Evolutionary conservation across 352 stramenopile genomes (phyloP).

Genomic region (Globisporangium solare): DNA sequence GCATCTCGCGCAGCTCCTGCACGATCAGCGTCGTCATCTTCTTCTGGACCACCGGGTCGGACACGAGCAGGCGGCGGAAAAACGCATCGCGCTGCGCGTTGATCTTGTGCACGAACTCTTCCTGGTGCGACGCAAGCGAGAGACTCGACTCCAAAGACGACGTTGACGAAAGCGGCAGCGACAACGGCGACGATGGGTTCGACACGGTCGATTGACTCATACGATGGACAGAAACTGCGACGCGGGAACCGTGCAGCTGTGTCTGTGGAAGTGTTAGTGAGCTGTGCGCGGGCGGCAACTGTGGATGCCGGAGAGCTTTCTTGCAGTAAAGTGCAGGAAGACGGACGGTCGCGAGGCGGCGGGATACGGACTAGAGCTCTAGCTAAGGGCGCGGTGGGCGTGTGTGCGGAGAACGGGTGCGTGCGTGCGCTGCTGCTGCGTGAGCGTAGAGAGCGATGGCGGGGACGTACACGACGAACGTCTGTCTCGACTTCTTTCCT

Average conservation of each 20-base stretch:
- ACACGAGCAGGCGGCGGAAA: conserved; percentile 73
- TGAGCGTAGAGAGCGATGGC: background rate
- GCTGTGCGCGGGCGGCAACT: too few species aligned
- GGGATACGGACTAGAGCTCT: too few species aligned
- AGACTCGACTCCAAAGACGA: background rate
- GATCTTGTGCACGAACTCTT: conserved; percentile 47
- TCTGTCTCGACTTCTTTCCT: conserved; percentile 1
- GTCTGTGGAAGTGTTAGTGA: too few species aligned
- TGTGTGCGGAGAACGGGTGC: background rate
- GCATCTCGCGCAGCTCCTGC: conserved; percentile 51
- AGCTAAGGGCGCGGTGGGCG: too few species aligned
- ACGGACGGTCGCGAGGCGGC: too few species aligned
- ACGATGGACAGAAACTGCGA: background rate
- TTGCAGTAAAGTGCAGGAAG: too few species aligned
- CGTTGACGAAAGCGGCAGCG: conserved; percentile 10
- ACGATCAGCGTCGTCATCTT: conserved; percentile 50
- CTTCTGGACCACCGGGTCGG: conserved; percentile 53
- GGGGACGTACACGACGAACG: background rate
- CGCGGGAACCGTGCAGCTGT: too few species aligned
- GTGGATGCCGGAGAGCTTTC: too few species aligned
- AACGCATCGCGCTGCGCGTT: conserved; percentile 75
- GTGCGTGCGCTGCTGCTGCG: background rate
- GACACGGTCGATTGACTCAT: conserved; percentile 9
- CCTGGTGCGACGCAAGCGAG: conserved; percentile 14
- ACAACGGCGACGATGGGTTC: conserved; percentile 13